Evolutionary conservation across 2,329 filamentous ascomycete genomes (phyloP).

Genomic region (Seiridium unicorne): DNA sequence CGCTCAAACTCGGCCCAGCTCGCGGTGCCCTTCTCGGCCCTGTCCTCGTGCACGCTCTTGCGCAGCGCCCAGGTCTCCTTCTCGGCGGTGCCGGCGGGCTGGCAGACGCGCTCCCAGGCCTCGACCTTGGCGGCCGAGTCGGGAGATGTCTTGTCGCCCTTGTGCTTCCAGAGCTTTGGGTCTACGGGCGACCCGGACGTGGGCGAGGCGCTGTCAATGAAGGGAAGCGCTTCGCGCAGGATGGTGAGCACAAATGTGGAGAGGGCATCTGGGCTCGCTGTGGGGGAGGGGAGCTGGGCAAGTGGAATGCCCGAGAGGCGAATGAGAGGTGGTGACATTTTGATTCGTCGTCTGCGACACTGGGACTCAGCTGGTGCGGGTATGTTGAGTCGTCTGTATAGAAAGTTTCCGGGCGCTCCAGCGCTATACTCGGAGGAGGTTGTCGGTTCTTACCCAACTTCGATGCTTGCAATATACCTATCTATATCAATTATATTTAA

Average conservation of each 20-base stretch:
- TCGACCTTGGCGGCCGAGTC: constrained; percentile 51
- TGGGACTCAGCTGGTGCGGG: too few species aligned
- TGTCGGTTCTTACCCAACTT: too few species aligned
- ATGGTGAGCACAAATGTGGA: constrained; percentile 49
- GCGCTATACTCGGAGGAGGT: too few species aligned
- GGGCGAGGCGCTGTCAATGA: constrained; percentile 55
- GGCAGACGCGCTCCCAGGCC: constrained; percentile 45
- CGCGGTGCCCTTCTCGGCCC: constrained; percentile 50
- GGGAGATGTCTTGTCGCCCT: constrained; percentile 45
- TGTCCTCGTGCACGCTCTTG: constrained; percentile 59
- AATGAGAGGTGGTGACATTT: constrained; percentile 37
- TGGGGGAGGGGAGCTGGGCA: constrained; percentile 43
- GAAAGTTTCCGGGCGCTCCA: too few species aligned
- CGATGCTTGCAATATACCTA: too few species aligned
- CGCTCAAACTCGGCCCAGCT: constrained; percentile 62
- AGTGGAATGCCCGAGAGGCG: constrained; percentile 52
- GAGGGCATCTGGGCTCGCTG: constrained; percentile 40
- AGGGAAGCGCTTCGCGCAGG: constrained; percentile 57
- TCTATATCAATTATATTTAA: too few species aligned
- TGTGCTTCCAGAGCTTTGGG: constrained; percentile 50
- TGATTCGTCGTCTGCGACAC: too few species aligned
- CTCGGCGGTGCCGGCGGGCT: neutral
- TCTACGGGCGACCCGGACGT: constrained; percentile 20
- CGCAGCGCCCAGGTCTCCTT: constrained; percentile 64
- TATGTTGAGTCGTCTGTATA: too few species aligned